Conservation (phyloP, 2,329 filamentous ascomycete genomes). For the Thermomyces lanuginosus region DNA sequence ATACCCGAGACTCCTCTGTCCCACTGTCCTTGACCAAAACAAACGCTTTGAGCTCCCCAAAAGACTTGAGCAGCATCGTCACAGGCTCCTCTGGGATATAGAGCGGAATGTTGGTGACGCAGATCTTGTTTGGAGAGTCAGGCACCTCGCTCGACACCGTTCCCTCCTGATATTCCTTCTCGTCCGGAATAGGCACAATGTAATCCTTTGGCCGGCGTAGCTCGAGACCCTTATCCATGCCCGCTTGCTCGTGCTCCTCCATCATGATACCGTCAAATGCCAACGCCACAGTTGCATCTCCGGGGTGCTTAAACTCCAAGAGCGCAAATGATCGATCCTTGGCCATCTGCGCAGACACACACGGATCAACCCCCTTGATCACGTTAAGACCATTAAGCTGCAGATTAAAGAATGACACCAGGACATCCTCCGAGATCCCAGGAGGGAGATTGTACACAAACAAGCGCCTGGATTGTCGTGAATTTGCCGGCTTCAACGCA, state of each 20-base stretch:
- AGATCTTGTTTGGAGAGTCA: slow-evolving; percentile 90
- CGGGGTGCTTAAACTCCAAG: slow-evolving; percentile 73
- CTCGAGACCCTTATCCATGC: slow-evolving; percentile 41
- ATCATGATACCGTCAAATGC: slow-evolving; percentile 81
- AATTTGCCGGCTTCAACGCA: slow-evolving; percentile 82
- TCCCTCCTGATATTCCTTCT: slow-evolving; percentile 56
- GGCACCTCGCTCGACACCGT: slow-evolving; percentile 66
- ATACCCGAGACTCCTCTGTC: slow-evolving; percentile 73
- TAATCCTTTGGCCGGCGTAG: slow-evolving; percentile 91
- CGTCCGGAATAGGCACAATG: slow-evolving; percentile 70
- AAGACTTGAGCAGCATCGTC: slow-evolving; percentile 72
- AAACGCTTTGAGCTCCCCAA: slow-evolving; percentile 87
- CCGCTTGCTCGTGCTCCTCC: slow-evolving; percentile 57
- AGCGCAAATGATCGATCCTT: slow-evolving; percentile 67
- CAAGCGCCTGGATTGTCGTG: slow-evolving; percentile 83
- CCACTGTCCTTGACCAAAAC: slow-evolving; percentile 71
- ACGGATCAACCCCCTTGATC: slow-evolving; percentile 67
- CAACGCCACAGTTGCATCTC: slow-evolving; percentile 79
- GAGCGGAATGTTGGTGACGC: slow-evolving; percentile 71
- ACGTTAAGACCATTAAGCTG: slow-evolving; percentile 96
- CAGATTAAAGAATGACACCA: slow-evolving; percentile 82
- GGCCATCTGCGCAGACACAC: slow-evolving; percentile 65
- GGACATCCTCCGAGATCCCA: slow-evolving; percentile 54
- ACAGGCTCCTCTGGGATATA: slow-evolving; percentile 88
- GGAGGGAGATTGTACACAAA: slow-evolving; percentile 69